These are phyloP conservation scores for Botrytis tulipae DNA, from an alignment of 2,329 filamentous ascomycete species.

Conservation along the genomic window DNA sequence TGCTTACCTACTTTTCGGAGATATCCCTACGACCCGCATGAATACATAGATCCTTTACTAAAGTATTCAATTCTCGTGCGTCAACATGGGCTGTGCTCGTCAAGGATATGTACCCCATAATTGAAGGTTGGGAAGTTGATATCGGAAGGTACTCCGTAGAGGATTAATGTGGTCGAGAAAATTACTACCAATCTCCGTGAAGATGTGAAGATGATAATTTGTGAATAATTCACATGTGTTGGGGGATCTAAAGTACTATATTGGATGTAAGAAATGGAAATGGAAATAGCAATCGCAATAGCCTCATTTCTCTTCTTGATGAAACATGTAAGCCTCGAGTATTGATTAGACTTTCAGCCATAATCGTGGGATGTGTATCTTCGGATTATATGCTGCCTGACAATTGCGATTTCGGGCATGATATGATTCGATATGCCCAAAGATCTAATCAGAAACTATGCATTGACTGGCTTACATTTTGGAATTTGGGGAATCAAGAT, in stretches of 20 bases:
- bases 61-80: slow-evolving; percentile 2
- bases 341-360: slow-evolving; percentile 1
- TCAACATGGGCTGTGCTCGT: not conserved
- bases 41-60: not conserved
- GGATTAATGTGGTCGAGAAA: not conserved
- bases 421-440: not conserved
- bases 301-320: not conserved
- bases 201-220: not conserved
- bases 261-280: not conserved
- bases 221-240: not conserved
- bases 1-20: slow-evolving; percentile 4
- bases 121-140: not conserved
- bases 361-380: slow-evolving; percentile 2
- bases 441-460: not conserved
- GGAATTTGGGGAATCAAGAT: not conserved
- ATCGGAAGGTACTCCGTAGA: slow-evolving; percentile 10
- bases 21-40: not conserved
- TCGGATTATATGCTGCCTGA: not conserved
- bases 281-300: not conserved
- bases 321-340: not conserved
- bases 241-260: not conserved
- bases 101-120: slow-evolving; percentile 12
- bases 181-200: not conserved
- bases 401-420: not conserved
- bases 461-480: not conserved